These are phyloP conservation scores for Cladophialophora psammophila DNA, from an alignment of 2,329 filamentous ascomycete species.

Conservation along the genomic window DNA sequence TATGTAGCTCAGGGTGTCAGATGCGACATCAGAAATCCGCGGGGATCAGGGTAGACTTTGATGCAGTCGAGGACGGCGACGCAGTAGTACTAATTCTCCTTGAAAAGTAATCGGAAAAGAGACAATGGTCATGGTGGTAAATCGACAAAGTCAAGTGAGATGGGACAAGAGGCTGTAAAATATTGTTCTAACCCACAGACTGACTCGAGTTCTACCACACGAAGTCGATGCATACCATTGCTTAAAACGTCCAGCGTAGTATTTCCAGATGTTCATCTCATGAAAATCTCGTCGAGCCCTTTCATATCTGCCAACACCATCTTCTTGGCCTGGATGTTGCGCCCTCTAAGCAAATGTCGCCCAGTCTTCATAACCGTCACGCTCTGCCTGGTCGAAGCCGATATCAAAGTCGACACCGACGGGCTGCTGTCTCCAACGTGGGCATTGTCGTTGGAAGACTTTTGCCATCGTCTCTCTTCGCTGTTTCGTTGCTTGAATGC, in stretches of 20 bases:
- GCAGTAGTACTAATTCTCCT: too few relatives aligned
- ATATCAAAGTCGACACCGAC: background rate
- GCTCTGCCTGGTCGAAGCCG: background rate
- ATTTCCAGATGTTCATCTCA: constrained; percentile 23
- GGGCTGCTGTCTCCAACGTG: background rate
- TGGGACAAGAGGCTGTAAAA: background rate
- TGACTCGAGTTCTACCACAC: background rate
- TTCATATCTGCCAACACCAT: constrained; percentile 81
- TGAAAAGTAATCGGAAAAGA: too few relatives aligned
- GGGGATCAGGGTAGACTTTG: background rate
- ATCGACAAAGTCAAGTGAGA: background rate
- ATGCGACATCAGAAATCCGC: background rate
- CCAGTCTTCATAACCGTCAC: constrained; percentile 49
- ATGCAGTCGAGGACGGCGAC: background rate
- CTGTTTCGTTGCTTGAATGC: background rate
- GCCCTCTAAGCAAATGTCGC: constrained; percentile 76
- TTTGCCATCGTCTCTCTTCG: constrained; percentile 9
- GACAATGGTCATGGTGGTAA: too few relatives aligned
- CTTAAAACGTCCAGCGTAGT: background rate
- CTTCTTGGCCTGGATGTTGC: constrained; percentile 88
- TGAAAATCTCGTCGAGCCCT: constrained; percentile 73
- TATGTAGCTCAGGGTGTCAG: background rate
- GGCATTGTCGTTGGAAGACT: background rate
- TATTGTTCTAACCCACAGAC: background rate
- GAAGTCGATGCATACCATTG: background rate